Base-by-base conservation (phyloP, 306 rosid genomes). In the Dryas octopetala region DNA sequence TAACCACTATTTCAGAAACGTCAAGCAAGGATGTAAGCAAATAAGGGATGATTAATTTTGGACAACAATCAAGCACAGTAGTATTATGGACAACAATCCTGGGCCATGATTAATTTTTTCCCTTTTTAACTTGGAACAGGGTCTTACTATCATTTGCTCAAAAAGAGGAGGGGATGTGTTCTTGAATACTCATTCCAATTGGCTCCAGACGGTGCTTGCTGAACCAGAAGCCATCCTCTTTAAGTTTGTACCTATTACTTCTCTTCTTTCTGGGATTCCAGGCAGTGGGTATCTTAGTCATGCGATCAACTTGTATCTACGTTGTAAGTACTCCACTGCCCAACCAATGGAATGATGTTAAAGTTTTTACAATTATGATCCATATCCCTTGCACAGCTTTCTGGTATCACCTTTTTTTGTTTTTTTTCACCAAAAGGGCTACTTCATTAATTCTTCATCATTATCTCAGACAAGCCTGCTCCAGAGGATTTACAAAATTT, bases 271-370 rank as follows among this genome's bases (percentile, higher is more conserved):
- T 3, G 98, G 98, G 76, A 81, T 94, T 85, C 91, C 96, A n/a
- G 98, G 98, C 65, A 91, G 96, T 75, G 98, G 98, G 75, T 94
- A 91, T 88, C 98, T 94, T 17, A 91, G 93, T 80, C 98, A 94
- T 86, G 98, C 98, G 71, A 91, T 94, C 80, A 94, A 94, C 88
- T 84, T 94, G 87, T 94, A 94, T 81, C 83, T 91, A 59, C 98
- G 98, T 66, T 94, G 98, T 94, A 94, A 14, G 93, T 81, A 58
- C 53, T 75, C 75, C 51, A 32, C 64, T 57, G 65, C 74, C 57
- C 17, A 64, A 59, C 50, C 19, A 60, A 26, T 48, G 32, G 46
- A 15, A 15, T 53, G 15, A 16, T 8, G 5, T 10, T 77, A 14
- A 23, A 57, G 45, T 49, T 68, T 1, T 76, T 74, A 5, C 51